These are phyloP conservation scores for Strobilomyces dryophilus DNA, from an alignment of 768 basidiomycete species.

Conservation along the genomic window DNA sequence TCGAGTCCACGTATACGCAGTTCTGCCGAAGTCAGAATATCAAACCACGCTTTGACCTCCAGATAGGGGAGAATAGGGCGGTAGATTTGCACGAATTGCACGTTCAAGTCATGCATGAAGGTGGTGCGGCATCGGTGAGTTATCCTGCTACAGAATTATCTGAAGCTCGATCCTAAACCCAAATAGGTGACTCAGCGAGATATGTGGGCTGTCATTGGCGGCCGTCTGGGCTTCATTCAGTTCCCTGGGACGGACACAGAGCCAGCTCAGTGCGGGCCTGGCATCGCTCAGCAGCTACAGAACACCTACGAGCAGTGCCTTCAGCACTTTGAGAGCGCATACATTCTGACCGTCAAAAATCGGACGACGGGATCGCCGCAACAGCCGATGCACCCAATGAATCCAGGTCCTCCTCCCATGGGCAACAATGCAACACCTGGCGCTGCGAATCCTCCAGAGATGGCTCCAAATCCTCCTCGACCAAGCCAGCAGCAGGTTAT, in stretches of 20 bases:
- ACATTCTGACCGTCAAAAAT: slow-evolving; percentile 38
- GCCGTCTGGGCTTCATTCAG: slow-evolving; percentile 59
- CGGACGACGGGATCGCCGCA: slow-evolving; percentile 14
- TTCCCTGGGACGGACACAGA: slow-evolving; percentile 60
- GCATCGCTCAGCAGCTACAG: slow-evolving; percentile 53
- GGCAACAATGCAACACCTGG: slow-evolving; percentile 9
- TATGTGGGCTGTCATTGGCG: slow-evolving; percentile 63
- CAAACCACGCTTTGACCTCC: slow-evolving; percentile 36
- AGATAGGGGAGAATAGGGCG: slow-evolving; percentile 48
- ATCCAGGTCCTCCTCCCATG: slow-evolving; percentile 4
- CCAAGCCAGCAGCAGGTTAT: slow-evolving; percentile 33
- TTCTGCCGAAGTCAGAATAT: slow-evolving; percentile 43
- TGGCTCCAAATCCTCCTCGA: slow-evolving; percentile 14
- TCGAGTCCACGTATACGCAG: slow-evolving; percentile 48
- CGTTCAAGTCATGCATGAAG: slow-evolving; percentile 52
- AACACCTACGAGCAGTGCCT: slow-evolving; percentile 61
- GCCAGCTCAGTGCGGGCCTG: slow-evolving; percentile 60
- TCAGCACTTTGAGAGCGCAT: slow-evolving; percentile 50
- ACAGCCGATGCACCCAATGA: slow-evolving; percentile 13
- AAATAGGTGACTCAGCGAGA: slow-evolving; percentile 53
- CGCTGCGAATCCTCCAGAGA: slow-evolving; percentile 19
- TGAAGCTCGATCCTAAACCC: slow-evolving; percentile 6
- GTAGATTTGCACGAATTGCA: slow-evolving; percentile 65
- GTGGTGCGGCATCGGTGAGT: slow-evolving; percentile 47
- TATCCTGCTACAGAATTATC: background rate